Base-by-base conservation (phyloP, 2,329 filamentous ascomycete species). In the Ceratocystis variospora region DNA sequence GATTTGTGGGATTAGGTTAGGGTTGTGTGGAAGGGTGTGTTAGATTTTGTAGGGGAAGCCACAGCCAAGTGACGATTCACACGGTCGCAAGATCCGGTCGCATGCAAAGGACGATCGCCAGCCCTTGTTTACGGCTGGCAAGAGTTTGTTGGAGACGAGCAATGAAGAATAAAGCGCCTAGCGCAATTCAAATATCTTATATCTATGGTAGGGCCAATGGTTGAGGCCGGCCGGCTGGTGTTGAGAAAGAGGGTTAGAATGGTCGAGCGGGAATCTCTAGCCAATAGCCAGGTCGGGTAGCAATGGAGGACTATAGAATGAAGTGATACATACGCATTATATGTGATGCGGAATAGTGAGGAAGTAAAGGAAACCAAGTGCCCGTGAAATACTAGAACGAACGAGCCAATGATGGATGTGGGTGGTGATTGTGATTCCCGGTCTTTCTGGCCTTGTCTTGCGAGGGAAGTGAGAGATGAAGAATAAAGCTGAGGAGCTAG, bases 1-100 rank as follows among this genome's bases (percentile, higher is more conserved):
- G n/a, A n/a, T n/a, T n/a, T n/a, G n/a, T n/a, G n/a, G n/a, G n/a
- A n/a, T n/a, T n/a, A n/a, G n/a, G n/a, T n/a, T n/a, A n/a, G n/a
- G n/a, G n/a, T n/a, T n/a, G n/a, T 86, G 86, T 55, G 86, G 83
- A 46, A 86, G 83, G 31, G 88, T 87, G 74, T 92, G 25, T 33
- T 57, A 28, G 31, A 31, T 3, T 28, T 28, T 22, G 25, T 31
- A 31, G 15, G 31, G 25, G 22, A 31, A 57, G 8, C 19, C 22
- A 31, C 25, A 57, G 22, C 53, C 31, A 57, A 57, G 53, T 28
- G 25, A 28, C 25, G 8, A 31, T 31, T 28, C 15, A 31, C 22
- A 57, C 10, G 53, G 8, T 57, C 53, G 17, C 53, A 57, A 17
- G 17, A 15, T 28, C 22, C 22, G 25, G 8, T 57, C 53, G 22